phyloP scores from a whole-genome alignment of 2,329 filamentous ascomycete species.

The Setomelanomma holmii region DNA sequence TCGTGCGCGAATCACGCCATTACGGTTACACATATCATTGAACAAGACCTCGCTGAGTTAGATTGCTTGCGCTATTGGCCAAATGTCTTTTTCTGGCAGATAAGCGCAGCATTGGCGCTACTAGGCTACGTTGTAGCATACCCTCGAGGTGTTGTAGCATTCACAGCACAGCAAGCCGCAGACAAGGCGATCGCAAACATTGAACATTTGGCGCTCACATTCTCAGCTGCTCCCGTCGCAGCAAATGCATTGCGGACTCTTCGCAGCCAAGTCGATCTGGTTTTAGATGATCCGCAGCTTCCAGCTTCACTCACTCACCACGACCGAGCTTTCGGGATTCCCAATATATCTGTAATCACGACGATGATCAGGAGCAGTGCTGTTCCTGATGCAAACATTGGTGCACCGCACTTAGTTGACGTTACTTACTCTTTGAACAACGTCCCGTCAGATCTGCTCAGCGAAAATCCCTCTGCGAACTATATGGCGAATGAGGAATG shows the following conservation, averaged over 20 bases:
- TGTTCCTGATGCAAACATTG: too few species aligned
- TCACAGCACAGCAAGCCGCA: constrained; percentile 43
- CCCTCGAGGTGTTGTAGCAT: constrained; percentile 38
- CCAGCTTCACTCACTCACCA: too few species aligned
- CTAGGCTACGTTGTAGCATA: constrained; percentile 53
- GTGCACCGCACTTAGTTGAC: too few species aligned
- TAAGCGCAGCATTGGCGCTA: constrained; percentile 52
- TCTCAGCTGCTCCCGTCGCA: constrained; percentile 40
- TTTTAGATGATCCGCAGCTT: constrained; percentile 1
- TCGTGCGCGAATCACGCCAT: constrained; percentile 29
- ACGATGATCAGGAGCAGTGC: too few species aligned
- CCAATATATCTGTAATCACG: too few species aligned
- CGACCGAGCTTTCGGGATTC: too few species aligned
- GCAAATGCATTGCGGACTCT: constrained; percentile 43
- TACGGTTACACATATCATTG: constrained; percentile 23
- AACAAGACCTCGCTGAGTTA: constrained; percentile 22
- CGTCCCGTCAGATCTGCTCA: too few species aligned
- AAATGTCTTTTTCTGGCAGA: constrained; percentile 54
- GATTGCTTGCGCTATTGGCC: constrained; percentile 41
- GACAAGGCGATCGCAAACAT: constrained; percentile 46
- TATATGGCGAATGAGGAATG: neutral
- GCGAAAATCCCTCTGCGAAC: too few species aligned
- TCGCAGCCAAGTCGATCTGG: constrained; percentile 36
- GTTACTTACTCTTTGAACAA: too few species aligned
- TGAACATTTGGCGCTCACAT: constrained; percentile 45